Percentiles rank a stretch among this genome's conserved stretches.
Conservation (phyloP, 306 rosid species). For the Styphnolobium japonicum region DNA sequence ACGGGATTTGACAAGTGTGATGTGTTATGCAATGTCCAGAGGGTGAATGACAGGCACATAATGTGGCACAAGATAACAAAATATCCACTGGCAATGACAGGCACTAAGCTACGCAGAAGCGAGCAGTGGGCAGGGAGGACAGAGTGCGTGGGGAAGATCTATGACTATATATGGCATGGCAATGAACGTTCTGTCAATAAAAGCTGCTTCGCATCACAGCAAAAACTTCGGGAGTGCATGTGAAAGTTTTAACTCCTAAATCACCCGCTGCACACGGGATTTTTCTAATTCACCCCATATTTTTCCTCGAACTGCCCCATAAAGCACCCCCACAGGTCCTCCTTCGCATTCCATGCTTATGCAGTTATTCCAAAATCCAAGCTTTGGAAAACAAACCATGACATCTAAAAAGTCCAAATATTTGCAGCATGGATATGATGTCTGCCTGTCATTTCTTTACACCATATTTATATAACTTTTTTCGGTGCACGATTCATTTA, state of each 20-base stretch:
- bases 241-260: constrained; percentile 29
- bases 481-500: too few relatives aligned
- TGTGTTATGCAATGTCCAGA: neutral
- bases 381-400: constrained; percentile 11
- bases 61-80: neutral
- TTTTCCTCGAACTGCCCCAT: neutral
- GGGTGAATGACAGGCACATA: neutral
- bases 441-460: neutral
- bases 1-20: constrained; percentile 30
- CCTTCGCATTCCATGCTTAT: neutral
- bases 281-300: neutral
- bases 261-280: constrained; percentile 53
- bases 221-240: constrained; percentile 64
- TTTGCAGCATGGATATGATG: neutral
- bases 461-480: neutral
- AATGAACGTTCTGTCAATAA: neutral
- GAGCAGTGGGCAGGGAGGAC: neutral
- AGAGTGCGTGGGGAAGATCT: constrained; percentile 13
- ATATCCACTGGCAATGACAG: constrained; percentile 21
- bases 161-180: neutral
- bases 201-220: constrained; percentile 47
- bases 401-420: neutral
- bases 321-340: neutral
- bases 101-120: constrained; percentile 4
- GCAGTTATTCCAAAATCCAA: neutral